These are phyloP conservation scores for Diutina ranongensis DNA, from an alignment of 1,139 yeast genomes.

Conservation along the genomic window DNA sequence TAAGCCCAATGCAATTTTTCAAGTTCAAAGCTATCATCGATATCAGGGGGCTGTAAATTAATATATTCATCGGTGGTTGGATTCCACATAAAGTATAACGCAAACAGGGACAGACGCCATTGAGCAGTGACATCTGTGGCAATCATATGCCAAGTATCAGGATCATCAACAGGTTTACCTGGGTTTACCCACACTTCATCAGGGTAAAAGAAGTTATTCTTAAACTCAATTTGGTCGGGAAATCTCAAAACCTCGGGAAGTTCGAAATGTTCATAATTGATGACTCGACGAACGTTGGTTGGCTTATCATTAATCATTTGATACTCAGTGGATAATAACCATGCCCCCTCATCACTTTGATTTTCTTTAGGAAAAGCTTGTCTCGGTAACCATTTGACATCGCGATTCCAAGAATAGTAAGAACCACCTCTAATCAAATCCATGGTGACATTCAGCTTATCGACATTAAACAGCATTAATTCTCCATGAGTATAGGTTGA, in stretches of 20 bases:
- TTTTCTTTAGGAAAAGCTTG: conserved; percentile 14
- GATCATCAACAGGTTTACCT: conserved; percentile 17
- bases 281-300: conserved; percentile 15
- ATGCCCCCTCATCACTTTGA: conserved; percentile 10
- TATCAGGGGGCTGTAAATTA: conserved; percentile 27
- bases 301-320: conserved; percentile 10
- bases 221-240: conserved; percentile 19
- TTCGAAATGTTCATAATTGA: conserved; percentile 11
- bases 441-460: conserved; percentile 19
- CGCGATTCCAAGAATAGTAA: conserved; percentile 13
- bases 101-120: conserved; percentile 70
- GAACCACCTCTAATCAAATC: conserved; percentile 16
- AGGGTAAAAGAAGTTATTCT: conserved; percentile 23
- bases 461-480: not conserved
- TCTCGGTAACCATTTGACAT: conserved; percentile 19
- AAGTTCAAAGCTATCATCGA: conserved; percentile 7
- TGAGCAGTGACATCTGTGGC: conserved; percentile 15
- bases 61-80: conserved; percentile 17
- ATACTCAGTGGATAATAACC: conserved; percentile 19
- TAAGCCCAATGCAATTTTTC: conserved; percentile 41
- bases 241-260: conserved; percentile 13
- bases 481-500: conserved; percentile 10
- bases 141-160: conserved; percentile 20
- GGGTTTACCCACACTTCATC: conserved; percentile 25
- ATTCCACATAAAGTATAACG: conserved; percentile 48